phyloP scores from a whole-genome alignment of 495 filamentous ascomycete genomes.

The Penicillium steckii region DNA sequence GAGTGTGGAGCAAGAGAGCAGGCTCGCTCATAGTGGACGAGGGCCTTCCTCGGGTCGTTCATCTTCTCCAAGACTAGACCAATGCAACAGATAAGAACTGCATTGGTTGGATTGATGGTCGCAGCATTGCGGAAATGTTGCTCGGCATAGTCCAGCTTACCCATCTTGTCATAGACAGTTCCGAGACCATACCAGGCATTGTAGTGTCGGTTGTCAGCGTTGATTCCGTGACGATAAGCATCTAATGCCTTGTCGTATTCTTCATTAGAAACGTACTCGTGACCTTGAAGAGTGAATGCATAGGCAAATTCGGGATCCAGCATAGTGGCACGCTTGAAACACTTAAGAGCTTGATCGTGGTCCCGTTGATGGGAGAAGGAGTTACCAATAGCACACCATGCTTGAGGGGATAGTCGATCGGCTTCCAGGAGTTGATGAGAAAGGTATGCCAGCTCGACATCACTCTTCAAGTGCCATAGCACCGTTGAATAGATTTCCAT shows the following conservation, averaged over 20 bases:
- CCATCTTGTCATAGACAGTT: conserved; percentile 89
- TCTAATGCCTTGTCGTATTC: conserved; percentile 92
- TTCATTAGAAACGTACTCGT: conserved; percentile 95
- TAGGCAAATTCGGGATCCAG: conserved; percentile 90
- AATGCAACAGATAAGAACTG: conserved; percentile 86
- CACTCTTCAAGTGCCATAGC: conserved; percentile 93
- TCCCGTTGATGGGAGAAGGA: conserved; percentile 93
- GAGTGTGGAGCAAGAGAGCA: conserved; percentile 77
- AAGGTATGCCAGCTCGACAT: conserved; percentile 86
- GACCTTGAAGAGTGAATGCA: conserved; percentile 90
- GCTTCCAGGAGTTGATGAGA: conserved; percentile 84
- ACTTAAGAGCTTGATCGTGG: conserved; percentile 90
- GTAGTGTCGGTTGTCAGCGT: conserved; percentile 85
- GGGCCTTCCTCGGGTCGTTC: conserved; percentile 71
- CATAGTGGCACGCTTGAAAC: conserved; percentile 93
- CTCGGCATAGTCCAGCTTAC: conserved; percentile 86
- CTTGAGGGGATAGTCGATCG: conserved; percentile 84
- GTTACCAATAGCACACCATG: conserved; percentile 95
- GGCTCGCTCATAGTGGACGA: conserved; percentile 77
- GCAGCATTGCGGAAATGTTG: conserved; percentile 86
- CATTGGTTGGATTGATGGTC: conserved; percentile 85
- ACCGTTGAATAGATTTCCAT: conserved; percentile 98
- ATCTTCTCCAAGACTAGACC: conserved; percentile 85
- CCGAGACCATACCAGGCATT: conserved; percentile 97
- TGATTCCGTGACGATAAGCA: conserved; percentile 78